phyloP scores from a whole-genome alignment of 169 alveolate genomes.

The Plasmodium sp. region DNA sequence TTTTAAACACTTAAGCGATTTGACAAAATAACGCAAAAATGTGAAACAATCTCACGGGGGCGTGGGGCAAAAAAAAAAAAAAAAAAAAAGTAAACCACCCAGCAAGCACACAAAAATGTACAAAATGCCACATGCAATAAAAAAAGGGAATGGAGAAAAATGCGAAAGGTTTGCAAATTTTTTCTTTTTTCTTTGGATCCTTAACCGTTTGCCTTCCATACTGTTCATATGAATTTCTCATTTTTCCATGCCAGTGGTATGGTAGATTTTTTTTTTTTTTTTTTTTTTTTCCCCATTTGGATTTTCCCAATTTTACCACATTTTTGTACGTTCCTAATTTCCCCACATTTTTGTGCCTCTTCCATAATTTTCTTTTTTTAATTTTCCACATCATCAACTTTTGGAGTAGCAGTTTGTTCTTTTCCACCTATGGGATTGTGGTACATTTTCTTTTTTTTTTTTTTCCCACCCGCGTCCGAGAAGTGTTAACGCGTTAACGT shows the following conservation, averaged over 20 bases:
- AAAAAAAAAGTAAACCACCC: not conserved
- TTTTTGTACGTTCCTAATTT: not conserved
- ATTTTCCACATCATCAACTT: not conserved
- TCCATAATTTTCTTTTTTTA: not conserved
- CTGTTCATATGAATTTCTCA: not conserved
- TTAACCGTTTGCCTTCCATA: not conserved
- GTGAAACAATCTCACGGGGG: not conserved
- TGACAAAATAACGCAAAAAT: not conserved
- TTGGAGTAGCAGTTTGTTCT: not conserved
- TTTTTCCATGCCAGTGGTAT: not conserved
- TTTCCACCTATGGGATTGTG: not conserved
- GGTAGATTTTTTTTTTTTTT: not conserved
- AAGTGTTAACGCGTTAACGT: not conserved
- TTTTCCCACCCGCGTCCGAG: not conserved
- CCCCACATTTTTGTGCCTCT: not conserved
- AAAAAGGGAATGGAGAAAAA: not conserved
- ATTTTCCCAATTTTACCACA: not conserved
- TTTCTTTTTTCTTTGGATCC: not conserved
- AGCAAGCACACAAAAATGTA: not conserved
- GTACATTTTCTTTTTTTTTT: not conserved
- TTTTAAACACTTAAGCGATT: not conserved
- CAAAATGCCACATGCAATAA: not conserved
- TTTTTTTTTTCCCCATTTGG: not conserved
- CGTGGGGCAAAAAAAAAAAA: not conserved
- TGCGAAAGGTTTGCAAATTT: not conserved